A percentile compares a stretch with the other conserved stretches of the same genome.
These are phyloP conservation scores for Cyclocybe aegerita DNA, from an alignment of 768 basidiomycete genomes.

Conservation along the genomic window DNA sequence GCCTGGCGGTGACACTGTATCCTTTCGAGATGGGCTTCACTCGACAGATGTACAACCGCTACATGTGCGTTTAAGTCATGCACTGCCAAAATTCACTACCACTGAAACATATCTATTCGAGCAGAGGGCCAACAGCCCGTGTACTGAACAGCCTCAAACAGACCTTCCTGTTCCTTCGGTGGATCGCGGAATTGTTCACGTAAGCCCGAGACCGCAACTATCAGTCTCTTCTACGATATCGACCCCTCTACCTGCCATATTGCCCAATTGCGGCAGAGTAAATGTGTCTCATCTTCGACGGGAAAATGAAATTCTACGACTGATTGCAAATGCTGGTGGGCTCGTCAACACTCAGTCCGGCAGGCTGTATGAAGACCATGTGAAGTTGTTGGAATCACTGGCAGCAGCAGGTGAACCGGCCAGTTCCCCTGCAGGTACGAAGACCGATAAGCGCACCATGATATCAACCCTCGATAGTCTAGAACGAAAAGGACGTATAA, in stretches of 20 bases:
- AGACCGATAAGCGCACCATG: slow-evolving; percentile 74
- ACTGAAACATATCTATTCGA: no score
- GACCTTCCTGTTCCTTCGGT: no score
- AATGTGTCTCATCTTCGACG: slow-evolving; percentile 80
- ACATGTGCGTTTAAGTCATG: no score
- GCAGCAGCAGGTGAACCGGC: slow-evolving; percentile 62
- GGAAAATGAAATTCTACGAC: slow-evolving; percentile 74
- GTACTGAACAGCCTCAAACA: no score
- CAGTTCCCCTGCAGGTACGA: slow-evolving; percentile 67
- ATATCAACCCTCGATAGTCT: slow-evolving; percentile 57
- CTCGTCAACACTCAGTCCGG: slow-evolving; percentile 64
- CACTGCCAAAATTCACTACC: no score
- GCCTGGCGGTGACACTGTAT: no score
- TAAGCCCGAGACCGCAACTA: not conserved
- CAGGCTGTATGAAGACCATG: slow-evolving; percentile 69
- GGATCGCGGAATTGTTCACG: no score
- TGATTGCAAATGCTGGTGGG: slow-evolving; percentile 67
- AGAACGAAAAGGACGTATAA: slow-evolving; percentile 67
- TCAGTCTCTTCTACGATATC: not conserved
- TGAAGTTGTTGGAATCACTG: slow-evolving; percentile 58
- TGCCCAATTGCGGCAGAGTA: slow-evolving; percentile 25
- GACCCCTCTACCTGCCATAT: not conserved
- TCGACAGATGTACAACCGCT: no score
- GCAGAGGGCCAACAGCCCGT: no score
- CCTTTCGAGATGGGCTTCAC: no score